Evolutionary conservation across 441 rosid genomes (phyloP).

Genomic region (Adansonia madagascariensis): DNA sequence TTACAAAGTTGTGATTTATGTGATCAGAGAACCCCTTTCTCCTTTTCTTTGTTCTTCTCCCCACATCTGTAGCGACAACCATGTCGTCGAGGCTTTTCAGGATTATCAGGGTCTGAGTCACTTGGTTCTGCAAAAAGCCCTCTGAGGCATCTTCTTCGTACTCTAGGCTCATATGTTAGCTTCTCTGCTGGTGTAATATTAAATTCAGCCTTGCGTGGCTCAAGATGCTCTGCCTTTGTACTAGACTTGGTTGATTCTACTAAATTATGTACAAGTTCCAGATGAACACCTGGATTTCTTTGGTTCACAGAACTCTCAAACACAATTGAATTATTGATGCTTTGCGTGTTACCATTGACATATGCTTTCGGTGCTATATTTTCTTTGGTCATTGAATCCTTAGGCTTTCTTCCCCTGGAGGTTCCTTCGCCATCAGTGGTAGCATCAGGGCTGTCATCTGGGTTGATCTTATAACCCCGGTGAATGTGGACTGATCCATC

Average conservation of each 20-base stretch:
- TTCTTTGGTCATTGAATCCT: constrained; percentile 37
- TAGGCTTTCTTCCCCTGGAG: constrained; percentile 27
- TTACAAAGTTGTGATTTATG: background rate
- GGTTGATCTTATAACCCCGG: constrained; percentile 62
- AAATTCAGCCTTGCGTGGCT: constrained; percentile 47
- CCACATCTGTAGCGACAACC: constrained; percentile 64
- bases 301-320: constrained; percentile 58
- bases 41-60: constrained; percentile 47
- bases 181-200: constrained; percentile 48
- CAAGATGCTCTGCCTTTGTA: constrained; percentile 32
- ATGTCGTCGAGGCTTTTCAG: constrained; percentile 69
- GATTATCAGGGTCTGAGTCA: constrained; percentile 67
- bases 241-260: constrained; percentile 36
- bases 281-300: constrained; percentile 70
- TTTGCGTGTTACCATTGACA: constrained; percentile 68
- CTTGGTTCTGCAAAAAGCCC: constrained; percentile 81
- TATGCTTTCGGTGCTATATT: constrained; percentile 46
- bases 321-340: constrained; percentile 71
- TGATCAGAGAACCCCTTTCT: constrained; percentile 36
- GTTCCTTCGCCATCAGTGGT: constrained; percentile 64
- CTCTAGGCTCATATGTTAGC: constrained; percentile 55
- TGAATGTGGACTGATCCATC: constrained; percentile 58
- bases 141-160: constrained; percentile 76
- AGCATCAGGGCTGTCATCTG: constrained; percentile 59
- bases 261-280: constrained; percentile 36